A percentile compares a stretch with the other conserved stretches of the same genome.
These are phyloP conservation scores for Neohortaea acidophila DNA, from an alignment of 495 filamentous ascomycete species.

Conservation along the genomic window DNA sequence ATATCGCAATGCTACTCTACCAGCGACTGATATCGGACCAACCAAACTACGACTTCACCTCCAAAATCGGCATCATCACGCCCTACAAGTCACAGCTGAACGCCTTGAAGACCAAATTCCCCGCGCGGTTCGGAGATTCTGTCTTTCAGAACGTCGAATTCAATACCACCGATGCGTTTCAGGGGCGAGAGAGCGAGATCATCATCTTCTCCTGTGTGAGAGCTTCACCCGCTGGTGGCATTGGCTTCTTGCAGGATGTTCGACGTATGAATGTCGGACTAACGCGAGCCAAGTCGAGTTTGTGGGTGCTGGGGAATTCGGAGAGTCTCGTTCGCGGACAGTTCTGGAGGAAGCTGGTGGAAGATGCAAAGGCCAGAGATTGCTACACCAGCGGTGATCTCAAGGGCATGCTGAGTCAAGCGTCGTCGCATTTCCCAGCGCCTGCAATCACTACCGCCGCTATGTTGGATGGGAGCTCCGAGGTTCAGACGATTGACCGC, in stretches of 20 bases:
- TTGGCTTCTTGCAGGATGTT: conserved; percentile 96
- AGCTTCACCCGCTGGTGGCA: conserved; percentile 71
- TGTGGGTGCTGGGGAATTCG: conserved; percentile 92
- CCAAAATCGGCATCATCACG: conserved; percentile 91
- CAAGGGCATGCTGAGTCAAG: conserved; percentile 33
- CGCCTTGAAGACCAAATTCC: conserved; percentile 59
- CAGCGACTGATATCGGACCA: conserved; percentile 62
- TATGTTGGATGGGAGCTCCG: too few species aligned
- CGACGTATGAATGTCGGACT: conserved; percentile 98
- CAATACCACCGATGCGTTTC: conserved; percentile 97
- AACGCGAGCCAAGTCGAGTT: conserved; percentile 84
- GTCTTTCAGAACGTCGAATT: conserved; percentile 78
- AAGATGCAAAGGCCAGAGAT: conserved; percentile 57
- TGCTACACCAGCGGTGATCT: conserved; percentile 63
- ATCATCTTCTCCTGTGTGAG: conserved; percentile 98
- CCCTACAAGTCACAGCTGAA: conserved; percentile 90
- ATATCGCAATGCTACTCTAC: conserved; percentile 71
- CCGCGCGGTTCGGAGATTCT: conserved; percentile 48
- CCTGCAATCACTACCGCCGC: too few species aligned
- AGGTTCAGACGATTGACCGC: too few species aligned
- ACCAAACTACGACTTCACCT: conserved; percentile 47
- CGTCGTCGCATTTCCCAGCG: conserved; percentile 26
- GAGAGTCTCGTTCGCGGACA: conserved; percentile 68
- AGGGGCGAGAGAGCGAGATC: conserved; percentile 89
- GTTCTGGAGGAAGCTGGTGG: conserved; percentile 74